phyloP scores from a whole-genome alignment of 148 eudicot genomes.

The Rhododendron molle region DNA sequence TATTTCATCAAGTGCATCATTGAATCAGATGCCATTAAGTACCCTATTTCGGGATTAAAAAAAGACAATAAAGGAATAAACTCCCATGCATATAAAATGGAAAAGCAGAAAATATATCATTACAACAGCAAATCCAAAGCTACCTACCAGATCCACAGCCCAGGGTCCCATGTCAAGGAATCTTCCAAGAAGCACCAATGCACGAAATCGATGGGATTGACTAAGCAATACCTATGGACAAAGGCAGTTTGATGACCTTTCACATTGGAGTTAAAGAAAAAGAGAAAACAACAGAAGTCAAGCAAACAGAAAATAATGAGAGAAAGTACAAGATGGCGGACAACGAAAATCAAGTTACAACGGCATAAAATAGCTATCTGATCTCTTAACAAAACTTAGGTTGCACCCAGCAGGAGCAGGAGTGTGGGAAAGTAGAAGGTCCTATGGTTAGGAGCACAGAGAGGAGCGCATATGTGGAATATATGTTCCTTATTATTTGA shows the following conservation, averaged over 20 bases:
- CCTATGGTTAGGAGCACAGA: not conserved
- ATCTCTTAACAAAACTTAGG: not conserved
- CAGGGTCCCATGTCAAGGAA: conserved; percentile 99
- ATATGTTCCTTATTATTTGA: not conserved
- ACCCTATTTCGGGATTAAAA: not conserved
- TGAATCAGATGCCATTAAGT: not conserved
- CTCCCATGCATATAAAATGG: not conserved
- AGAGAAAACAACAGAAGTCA: not conserved
- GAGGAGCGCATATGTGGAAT: not conserved
- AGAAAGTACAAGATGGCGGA: not conserved
- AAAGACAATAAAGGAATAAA: not conserved
- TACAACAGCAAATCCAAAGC: conserved; percentile 6
- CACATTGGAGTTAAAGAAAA: not conserved
- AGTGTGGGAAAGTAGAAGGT: not conserved
- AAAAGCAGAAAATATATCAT: not conserved
- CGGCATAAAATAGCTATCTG: not conserved
- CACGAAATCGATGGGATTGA: conserved; percentile 90
- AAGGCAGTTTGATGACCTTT: conserved; percentile 4
- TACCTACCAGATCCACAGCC: conserved; percentile 94
- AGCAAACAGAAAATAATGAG: not conserved
- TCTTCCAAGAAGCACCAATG: conserved; percentile 95
- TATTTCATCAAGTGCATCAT: conserved; percentile 2
- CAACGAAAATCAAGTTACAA: not conserved
- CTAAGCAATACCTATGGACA: conserved; percentile 76
- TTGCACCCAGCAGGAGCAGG: not conserved